A percentile compares a stretch with the other conserved stretches of the same genome.
These are phyloP conservation scores for Tremella fuciformis DNA, from an alignment of 768 basidiomycete species.

Conservation along the genomic window DNA sequence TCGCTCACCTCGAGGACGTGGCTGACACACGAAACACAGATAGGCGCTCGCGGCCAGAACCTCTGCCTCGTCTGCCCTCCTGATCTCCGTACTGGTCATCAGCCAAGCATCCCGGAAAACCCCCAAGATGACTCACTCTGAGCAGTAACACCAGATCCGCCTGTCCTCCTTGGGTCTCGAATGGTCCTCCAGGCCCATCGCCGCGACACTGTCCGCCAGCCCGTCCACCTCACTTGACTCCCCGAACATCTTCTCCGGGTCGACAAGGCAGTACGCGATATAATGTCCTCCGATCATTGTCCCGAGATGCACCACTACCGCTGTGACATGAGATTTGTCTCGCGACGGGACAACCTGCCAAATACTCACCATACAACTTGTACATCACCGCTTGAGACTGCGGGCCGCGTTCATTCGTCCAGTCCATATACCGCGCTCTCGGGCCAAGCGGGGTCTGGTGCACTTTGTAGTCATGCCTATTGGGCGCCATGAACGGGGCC, in stretches of 20 bases:
- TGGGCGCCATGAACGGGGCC: conserved; percentile 79
- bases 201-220: conserved; percentile 3
- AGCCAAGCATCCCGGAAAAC: not conserved
- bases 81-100: conserved; percentile 62
- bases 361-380: conserved; percentile 42
- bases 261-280: conserved; percentile 64
- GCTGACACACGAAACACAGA: conserved; percentile 65
- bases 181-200: not conserved
- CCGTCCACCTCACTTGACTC: conserved; percentile 11
- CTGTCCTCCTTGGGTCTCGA: conserved; percentile 31
- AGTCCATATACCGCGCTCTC: conserved; percentile 46
- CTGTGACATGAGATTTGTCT: conserved; percentile 16
- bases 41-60: conserved; percentile 89
- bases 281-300: conserved; percentile 79
- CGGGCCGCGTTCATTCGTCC: conserved; percentile 43
- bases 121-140: conserved; percentile 59
- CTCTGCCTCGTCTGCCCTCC: conserved; percentile 75
- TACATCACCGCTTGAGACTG: conserved; percentile 48
- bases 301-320: conserved; percentile 50
- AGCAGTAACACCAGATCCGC: conserved; percentile 86
- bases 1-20: not conserved
- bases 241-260: conserved; percentile 44
- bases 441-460: conserved; percentile 35
- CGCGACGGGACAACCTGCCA: not conserved
- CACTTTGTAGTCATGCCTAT: conserved; percentile 49